Percentiles rank a stretch among this genome's conserved stretches.
Evolutionary conservation across 2,329 filamentous ascomycete species (phyloP).

Genomic region (Exutisphaerella laricina): DNA sequence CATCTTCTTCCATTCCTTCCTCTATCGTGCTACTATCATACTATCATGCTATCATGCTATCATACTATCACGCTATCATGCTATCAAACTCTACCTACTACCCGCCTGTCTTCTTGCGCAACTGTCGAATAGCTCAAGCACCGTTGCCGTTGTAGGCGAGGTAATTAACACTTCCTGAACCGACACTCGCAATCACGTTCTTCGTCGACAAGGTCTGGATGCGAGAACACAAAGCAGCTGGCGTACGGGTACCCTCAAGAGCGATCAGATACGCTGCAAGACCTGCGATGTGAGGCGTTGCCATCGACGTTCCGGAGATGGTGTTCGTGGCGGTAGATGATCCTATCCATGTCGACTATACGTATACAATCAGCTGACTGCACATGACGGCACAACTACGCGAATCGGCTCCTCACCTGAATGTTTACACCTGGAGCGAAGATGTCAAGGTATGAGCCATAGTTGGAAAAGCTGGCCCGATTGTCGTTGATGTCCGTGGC

Average conservation of each 20-base stretch:
- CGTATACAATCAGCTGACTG: too few relatives aligned
- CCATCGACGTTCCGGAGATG: constrained; percentile 46
- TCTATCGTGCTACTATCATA: too few relatives aligned
- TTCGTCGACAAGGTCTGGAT: constrained; percentile 10
- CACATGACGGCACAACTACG: too few relatives aligned
- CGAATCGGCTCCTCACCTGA: too few relatives aligned
- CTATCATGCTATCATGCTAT: too few relatives aligned
- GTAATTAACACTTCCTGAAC: constrained; percentile 10
- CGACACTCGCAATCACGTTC: constrained; percentile 10
- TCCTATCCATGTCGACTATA: constrained; percentile 48
- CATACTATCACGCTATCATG: too few relatives aligned
- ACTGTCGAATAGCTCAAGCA: too few relatives aligned
- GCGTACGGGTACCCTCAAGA: constrained; percentile 9
- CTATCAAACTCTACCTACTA: too few relatives aligned
- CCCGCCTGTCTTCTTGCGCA: too few relatives aligned
- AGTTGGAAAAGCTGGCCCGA: constrained; percentile 38
- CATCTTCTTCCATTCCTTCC: too few relatives aligned
- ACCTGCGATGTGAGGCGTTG: constrained; percentile 19
- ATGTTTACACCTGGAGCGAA: constrained; percentile 49
- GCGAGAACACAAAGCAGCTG: constrained; percentile 9
- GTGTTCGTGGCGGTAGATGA: constrained; percentile 42
- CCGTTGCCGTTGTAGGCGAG: constrained; percentile 12
- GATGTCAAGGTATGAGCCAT: constrained; percentile 35
- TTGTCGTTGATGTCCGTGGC: constrained; percentile 29
- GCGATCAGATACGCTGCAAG: constrained; percentile 22